These are phyloP conservation scores for Capsella bursapastoris DNA, from an alignment of 345 rosid genomes.

Conservation along the genomic window DNA sequence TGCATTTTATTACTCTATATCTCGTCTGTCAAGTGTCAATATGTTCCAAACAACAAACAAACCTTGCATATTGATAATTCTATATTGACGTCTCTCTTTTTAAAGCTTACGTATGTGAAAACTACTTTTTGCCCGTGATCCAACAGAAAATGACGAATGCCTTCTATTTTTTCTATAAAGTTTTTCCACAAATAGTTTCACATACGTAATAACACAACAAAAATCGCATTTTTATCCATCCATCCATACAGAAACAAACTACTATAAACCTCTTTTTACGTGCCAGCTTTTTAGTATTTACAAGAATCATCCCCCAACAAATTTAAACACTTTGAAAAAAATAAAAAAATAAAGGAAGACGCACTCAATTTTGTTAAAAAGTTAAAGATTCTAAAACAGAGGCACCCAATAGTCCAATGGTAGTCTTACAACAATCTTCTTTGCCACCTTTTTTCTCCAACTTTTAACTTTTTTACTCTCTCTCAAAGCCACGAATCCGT, in stretches of 20 bases:
- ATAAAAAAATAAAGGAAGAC: too few relatives aligned
- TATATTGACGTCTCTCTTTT: neutral
- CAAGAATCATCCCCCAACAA: neutral
- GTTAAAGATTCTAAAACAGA: slow-evolving; percentile 22
- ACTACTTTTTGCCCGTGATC: neutral
- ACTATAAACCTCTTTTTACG: slow-evolving; percentile 22
- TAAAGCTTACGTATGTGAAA: neutral
- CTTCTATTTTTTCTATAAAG: neutral
- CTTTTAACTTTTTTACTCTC: slow-evolving; percentile 33
- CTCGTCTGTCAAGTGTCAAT: neutral
- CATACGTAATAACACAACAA: neutral
- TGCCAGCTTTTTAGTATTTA: slow-evolving; percentile 23
- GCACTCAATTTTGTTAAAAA: neutral
- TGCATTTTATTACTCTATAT: neutral
- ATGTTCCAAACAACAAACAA: neutral
- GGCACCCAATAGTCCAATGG: slow-evolving; percentile 15
- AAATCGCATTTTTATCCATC: neutral
- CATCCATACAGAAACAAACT: slow-evolving; percentile 18
- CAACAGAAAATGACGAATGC: slow-evolving; percentile 26
- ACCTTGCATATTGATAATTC: neutral
- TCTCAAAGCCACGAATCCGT: slow-evolving; percentile 2
- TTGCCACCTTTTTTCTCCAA: slow-evolving; percentile 37
- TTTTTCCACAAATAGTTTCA: too few relatives aligned
- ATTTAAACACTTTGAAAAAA: neutral
- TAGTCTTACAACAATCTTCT: neutral